These are phyloP conservation scores for Zymoseptoria crescenta DNA, from an alignment of 2,329 filamentous ascomycete genomes.

Conservation along the genomic window DNA sequence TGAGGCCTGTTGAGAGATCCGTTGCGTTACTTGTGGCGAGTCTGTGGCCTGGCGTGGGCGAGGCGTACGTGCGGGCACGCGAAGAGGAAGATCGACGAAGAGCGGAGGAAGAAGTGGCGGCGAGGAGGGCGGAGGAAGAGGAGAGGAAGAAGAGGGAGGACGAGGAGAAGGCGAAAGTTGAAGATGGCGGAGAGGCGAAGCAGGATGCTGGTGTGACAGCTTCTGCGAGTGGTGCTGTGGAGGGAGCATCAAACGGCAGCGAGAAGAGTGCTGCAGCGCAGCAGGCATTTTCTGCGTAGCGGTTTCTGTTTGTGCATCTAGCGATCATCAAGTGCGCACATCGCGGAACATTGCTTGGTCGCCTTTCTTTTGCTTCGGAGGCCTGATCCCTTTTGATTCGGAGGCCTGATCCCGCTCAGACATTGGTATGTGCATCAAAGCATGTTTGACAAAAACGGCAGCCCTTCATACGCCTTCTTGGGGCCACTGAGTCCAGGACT, in stretches of 20 bases:
- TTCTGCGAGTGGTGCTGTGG: not conserved
- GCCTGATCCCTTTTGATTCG: too few species aligned
- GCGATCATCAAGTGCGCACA: not conserved
- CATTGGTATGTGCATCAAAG: too few species aligned
- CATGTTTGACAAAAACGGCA: not conserved
- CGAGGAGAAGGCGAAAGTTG: not conserved
- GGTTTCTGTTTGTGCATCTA: not conserved
- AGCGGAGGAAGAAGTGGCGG: slow-evolving; percentile 23
- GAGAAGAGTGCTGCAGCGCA: not conserved
- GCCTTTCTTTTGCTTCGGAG: too few species aligned
- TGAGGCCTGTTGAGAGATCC: slow-evolving; percentile 47
- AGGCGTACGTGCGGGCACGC: slow-evolving; percentile 50
- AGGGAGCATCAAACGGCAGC: not conserved
- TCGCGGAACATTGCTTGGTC: too few species aligned
- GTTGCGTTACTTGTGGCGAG: slow-evolving; percentile 56
- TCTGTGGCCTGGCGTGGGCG: slow-evolving; percentile 54
- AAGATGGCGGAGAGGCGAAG: not conserved
- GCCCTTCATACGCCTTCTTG: not conserved
- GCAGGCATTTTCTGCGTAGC: not conserved
- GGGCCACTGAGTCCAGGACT: slow-evolving; percentile 12
- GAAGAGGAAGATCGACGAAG: slow-evolving; percentile 33
- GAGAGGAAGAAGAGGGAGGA: slow-evolving; percentile 16
- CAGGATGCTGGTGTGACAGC: not conserved
- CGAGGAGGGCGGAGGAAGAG: slow-evolving; percentile 20
- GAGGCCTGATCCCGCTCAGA: too few species aligned